Conservation (phyloP, 73 alveolate genomes). For the Tetrahymena borealis region DNA sequence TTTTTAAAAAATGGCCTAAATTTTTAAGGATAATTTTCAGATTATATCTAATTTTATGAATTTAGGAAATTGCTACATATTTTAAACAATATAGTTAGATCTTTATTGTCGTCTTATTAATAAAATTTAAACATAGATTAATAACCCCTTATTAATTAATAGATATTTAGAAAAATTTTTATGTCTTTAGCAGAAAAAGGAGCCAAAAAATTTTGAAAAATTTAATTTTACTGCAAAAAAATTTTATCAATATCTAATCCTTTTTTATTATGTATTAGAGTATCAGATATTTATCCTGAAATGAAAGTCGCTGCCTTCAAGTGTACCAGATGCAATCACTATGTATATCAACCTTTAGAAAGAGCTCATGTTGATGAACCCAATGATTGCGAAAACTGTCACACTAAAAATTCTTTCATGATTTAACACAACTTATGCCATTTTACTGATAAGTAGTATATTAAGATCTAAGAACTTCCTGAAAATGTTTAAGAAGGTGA, state of each 20-base stretch:
- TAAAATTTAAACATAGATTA: no score
- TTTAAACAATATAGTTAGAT: no score
- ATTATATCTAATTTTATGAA: no score
- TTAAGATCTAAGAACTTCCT: conserved; percentile 91
- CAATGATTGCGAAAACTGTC: conserved; percentile 84
- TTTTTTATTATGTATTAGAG: conserved; percentile 40
- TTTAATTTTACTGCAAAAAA: neutral
- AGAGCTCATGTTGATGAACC: conserved; percentile 96
- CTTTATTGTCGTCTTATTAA: no score
- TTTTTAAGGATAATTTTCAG: no score
- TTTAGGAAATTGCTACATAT: no score
- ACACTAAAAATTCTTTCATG: conserved; percentile 81
- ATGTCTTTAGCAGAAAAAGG: neutral
- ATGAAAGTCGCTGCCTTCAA: conserved; percentile 92
- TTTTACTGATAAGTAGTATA: conserved; percentile 95
- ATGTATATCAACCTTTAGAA: conserved; percentile 55
- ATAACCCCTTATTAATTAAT: no score
- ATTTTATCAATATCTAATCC: neutral
- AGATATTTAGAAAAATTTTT: no score
- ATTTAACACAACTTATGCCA: conserved; percentile 88
- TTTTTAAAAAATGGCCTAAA: no score
- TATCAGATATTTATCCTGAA: conserved; percentile 95
- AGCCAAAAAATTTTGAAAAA: neutral
- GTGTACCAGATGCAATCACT: conserved; percentile 86
- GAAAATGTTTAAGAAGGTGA: conserved; percentile 99